Percentiles rank a stretch among this genome's conserved stretches.
These are phyloP conservation scores for Pyrenopolyporus hunteri DNA, from an alignment of 495 filamentous ascomycete genomes.

Conservation along the genomic window DNA sequence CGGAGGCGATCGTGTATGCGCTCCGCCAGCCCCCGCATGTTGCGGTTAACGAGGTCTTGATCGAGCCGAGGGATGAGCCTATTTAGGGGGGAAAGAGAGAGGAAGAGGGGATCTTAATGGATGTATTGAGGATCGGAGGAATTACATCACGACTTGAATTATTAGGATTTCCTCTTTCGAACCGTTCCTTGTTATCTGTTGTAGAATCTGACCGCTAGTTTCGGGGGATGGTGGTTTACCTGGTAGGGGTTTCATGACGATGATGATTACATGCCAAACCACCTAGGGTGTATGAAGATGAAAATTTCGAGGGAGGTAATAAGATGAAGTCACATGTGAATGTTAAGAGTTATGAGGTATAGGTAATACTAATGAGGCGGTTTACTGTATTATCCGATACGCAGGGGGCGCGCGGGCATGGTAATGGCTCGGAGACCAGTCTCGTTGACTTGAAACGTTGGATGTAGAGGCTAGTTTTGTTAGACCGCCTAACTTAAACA, in stretches of 20 bases:
- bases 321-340: neutral
- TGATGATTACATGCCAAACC: neutral
- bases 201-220: neutral
- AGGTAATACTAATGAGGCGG: neutral
- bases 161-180: neutral
- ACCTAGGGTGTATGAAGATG: neutral
- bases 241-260: slow-evolving; percentile 4
- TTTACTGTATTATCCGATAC: neutral
- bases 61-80: slow-evolving; percentile 74
- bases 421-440: neutral
- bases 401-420: neutral
- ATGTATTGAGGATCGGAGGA: neutral
- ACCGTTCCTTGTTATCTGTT: neutral
- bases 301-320: neutral
- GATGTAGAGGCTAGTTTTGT: neutral
- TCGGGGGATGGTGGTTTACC: neutral
- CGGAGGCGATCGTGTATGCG: slow-evolving; percentile 67
- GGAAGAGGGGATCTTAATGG: neutral
- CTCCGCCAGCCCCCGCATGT: slow-evolving; percentile 68
- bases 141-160: neutral
- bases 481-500: neutral
- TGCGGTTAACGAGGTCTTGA: slow-evolving; percentile 72
- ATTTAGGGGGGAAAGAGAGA: slow-evolving; percentile 49
- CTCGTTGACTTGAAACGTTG: neutral
- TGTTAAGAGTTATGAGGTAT: neutral